Conservation (phyloP, 768 basidiomycete genomes). For the Mycena vulgaris region DNA sequence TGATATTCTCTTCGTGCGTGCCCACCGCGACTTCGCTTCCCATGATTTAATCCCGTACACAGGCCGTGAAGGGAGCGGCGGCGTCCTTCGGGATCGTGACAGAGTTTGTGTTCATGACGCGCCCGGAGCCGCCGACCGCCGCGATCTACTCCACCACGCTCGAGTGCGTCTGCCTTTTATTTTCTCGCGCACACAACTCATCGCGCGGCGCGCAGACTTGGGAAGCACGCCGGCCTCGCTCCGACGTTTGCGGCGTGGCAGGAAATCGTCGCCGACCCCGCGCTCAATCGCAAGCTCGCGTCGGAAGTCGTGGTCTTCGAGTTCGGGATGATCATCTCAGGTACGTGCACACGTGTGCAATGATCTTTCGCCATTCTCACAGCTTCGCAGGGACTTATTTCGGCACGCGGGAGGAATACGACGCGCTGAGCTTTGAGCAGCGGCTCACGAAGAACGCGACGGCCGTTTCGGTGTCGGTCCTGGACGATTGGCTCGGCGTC, state of each 20-base stretch:
- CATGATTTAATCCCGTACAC: not conserved
- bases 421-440: slow-evolving; percentile 30
- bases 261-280: slow-evolving; percentile 31
- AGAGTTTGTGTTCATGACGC: slow-evolving; percentile 44
- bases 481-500: slow-evolving; percentile 35
- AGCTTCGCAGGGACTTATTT: slow-evolving; percentile 30
- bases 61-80: slow-evolving; percentile 49
- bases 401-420: slow-evolving; percentile 36
- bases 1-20: slow-evolving; percentile 42
- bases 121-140: slow-evolving; percentile 40
- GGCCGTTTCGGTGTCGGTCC: slow-evolving; percentile 11
- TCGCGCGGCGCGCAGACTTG: slow-evolving; percentile 10
- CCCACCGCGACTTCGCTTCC: not conserved
- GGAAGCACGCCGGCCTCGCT: slow-evolving; percentile 20
- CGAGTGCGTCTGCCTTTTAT: not conserved
- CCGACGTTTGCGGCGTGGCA: slow-evolving; percentile 36
- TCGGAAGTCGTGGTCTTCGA: slow-evolving; percentile 31
- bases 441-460: slow-evolving; percentile 27
- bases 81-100: slow-evolving; percentile 51
- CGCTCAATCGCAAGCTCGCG: slow-evolving; percentile 37
- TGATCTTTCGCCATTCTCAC: not conserved
- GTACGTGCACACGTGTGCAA: not conserved
- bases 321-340: slow-evolving; percentile 39
- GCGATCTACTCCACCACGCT: slow-evolving; percentile 30
- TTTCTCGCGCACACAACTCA: not conserved